Percentiles rank a stretch among this genome's conserved stretches.
Evolutionary conservation across 2,329 filamentous ascomycete species (phyloP).

Genomic region (Penicillium sp.): DNA sequence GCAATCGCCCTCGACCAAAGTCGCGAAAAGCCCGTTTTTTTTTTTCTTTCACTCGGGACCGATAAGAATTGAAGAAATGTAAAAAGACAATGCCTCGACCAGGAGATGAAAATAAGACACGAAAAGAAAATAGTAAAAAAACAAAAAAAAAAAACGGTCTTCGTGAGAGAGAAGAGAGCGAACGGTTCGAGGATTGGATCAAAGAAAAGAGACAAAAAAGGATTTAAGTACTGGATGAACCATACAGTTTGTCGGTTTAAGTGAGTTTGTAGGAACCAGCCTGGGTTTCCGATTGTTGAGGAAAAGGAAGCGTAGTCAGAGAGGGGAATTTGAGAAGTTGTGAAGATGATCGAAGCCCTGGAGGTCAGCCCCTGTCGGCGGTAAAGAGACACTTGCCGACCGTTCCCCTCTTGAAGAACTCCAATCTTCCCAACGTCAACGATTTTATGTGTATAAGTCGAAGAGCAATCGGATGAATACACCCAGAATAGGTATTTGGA

Average conservation of each 20-base stretch:
- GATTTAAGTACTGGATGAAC: neutral
- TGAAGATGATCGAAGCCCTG: slow-evolving; percentile 14
- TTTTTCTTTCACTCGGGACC: slow-evolving; percentile 1
- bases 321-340: slow-evolving; percentile 16
- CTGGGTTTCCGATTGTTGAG: slow-evolving; percentile 24
- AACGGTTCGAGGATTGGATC: slow-evolving; percentile 4
- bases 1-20: slow-evolving; percentile 4
- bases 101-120: slow-evolving; percentile 16
- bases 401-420: slow-evolving; percentile 16
- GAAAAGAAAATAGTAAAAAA: neutral
- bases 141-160: slow-evolving; percentile 7
- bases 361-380: slow-evolving; percentile 24
- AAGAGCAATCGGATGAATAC: neutral
- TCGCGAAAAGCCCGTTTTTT: slow-evolving; percentile 8
- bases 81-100: slow-evolving; percentile 16
- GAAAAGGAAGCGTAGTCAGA: slow-evolving; percentile 19
- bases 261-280: slow-evolving; percentile 22
- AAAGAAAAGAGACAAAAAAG: slow-evolving; percentile 9
- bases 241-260: neutral
- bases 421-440: slow-evolving; percentile 1
- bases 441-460: neutral
- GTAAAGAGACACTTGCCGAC: slow-evolving; percentile 26
- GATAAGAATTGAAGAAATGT: slow-evolving; percentile 4
- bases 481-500: neutral
- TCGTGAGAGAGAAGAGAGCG: slow-evolving; percentile 2